A percentile compares a stretch with the other conserved stretches of the same genome.
Evolutionary conservation across 2,329 filamentous ascomycete genomes (phyloP).

Genomic region (Aplosporella prunicola): DNA sequence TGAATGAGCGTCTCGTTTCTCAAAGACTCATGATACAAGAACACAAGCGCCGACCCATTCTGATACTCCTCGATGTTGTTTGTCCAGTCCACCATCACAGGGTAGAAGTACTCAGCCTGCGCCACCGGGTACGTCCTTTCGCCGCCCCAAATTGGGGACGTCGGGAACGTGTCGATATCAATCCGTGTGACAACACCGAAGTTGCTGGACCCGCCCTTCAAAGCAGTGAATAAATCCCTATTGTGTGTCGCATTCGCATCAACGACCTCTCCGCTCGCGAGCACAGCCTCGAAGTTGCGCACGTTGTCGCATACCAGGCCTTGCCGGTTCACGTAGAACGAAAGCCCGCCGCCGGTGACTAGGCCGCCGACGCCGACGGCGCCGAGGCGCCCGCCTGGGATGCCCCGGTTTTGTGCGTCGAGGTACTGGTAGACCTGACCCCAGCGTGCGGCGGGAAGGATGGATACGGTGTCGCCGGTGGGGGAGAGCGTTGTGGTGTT

Average conservation of each 20-base stretch:
- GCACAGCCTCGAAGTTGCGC: conserved; percentile 25
- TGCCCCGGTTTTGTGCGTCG: background rate
- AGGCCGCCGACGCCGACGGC: conserved; percentile 22
- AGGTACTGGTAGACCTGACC: background rate
- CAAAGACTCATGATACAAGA: conserved; percentile 19
- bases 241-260: conserved; percentile 26
- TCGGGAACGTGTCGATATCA: conserved; percentile 25
- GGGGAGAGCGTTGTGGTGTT: background rate
- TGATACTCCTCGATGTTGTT: conserved; percentile 15
- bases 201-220: conserved; percentile 36
- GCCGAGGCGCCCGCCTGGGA: conserved; percentile 19
- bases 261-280: conserved; percentile 28
- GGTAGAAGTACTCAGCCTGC: background rate
- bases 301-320: conserved; percentile 20
- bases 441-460: conserved; percentile 1
- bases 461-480: background rate
- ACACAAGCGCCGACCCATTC: conserved; percentile 17
- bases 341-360: conserved; percentile 21
- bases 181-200: conserved; percentile 36
- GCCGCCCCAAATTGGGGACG: conserved; percentile 1
- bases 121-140: background rate
- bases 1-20: conserved; percentile 16
- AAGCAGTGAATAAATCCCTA: conserved; percentile 29
- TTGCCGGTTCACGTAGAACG: conserved; percentile 16
- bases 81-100: conserved; percentile 12